These are phyloP conservation scores for Rhizopus arrhizus DNA, from an alignment of 371 early-diverging fungal genomes.

Conservation along the genomic window DNA sequence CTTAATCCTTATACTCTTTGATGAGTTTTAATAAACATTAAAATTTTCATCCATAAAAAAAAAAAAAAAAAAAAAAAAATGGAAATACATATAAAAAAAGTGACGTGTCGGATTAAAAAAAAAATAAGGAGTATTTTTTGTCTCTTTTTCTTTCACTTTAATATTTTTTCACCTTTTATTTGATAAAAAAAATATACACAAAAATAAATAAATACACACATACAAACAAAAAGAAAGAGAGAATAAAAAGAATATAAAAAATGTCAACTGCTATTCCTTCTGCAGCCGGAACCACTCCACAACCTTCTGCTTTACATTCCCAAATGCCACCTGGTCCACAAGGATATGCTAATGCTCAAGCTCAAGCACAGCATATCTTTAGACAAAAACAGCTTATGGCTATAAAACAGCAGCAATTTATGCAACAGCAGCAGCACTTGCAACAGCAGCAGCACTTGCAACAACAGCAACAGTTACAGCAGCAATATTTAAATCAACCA, in stretches of 20 bases:
- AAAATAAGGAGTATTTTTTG: background rate
- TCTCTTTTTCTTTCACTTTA: background rate
- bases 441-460: conserved; percentile 8
- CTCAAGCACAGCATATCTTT: conserved; percentile 31
- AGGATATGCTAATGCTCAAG: conserved; percentile 27
- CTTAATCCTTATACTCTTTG: no score
- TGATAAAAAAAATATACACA: no score
- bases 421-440: conserved; percentile 3
- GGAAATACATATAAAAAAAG: conserved; percentile 7
- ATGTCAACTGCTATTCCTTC: conserved; percentile 37
- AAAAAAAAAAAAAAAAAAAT: conserved; percentile 49
- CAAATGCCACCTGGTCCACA: conserved; percentile 27
- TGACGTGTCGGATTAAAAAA: background rate
- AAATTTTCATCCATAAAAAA: conserved; percentile 6
- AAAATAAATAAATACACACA: background rate
- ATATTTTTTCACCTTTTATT: conserved; percentile 5
- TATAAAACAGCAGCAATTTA: conserved; percentile 15
- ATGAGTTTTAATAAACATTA: no score
- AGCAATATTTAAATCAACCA: conserved; percentile 7
- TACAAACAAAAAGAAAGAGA: background rate
- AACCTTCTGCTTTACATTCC: conserved; percentile 20
- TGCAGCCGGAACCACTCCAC: conserved; percentile 25
- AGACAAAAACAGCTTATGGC: conserved; percentile 31
- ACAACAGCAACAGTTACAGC: background rate
- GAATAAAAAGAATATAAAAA: conserved; percentile 1